Evolutionary conservation across 345 rosid species (phyloP), one percentile per base, ranked within the genome.

Genomic region (Eucalyptus polyanthemos): DNA sequence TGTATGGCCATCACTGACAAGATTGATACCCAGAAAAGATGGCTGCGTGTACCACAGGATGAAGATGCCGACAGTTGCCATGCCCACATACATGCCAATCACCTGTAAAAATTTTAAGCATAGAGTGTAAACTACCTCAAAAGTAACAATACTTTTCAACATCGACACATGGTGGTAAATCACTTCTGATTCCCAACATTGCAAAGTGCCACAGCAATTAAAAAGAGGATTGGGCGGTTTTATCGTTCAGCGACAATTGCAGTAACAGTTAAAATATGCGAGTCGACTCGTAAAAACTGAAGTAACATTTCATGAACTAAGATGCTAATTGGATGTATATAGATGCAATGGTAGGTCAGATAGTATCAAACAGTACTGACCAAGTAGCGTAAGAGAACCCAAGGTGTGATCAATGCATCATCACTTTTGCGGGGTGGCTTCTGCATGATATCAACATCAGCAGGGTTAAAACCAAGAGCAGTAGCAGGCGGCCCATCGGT

Each of bases 401-500:
- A 96, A 49, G 94, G 90, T 88, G 90, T 96, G 24, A 96, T 94
- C 87, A 97, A 96, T 56, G 93, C 89, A 89, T 97, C 99, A 24
- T 96, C 94, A 91, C 94, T 96, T 92, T 93, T 97, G 65, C 98
- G 96, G 7, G 98, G 99, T 6, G 98, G 96, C 88, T 95, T 97
- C 90, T 53, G 92, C 99, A 96, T 97, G 51, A 96, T 94, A 90
- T 95, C 99, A 92, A 94, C 93, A 92, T 97, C 99, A 88, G 99
- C 94, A 81, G 99, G 98, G 87, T 97, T 97, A 87, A 97, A 97
- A 42, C 99, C 99, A 87, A 97, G 96, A 19, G 98, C 99, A 42
- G 99, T 97, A n/a, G 99, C 99, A 15, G 99, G 99, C 16, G 97
- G 98, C 80, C 99, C 99, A 91, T 97, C 99, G 10, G 99, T 97